A percentile compares a stretch with the other conserved stretches of the same genome.
Conservation (phyloP, 1,284 basidiomycete genomes). For the Ustilago trichophora region DNA sequence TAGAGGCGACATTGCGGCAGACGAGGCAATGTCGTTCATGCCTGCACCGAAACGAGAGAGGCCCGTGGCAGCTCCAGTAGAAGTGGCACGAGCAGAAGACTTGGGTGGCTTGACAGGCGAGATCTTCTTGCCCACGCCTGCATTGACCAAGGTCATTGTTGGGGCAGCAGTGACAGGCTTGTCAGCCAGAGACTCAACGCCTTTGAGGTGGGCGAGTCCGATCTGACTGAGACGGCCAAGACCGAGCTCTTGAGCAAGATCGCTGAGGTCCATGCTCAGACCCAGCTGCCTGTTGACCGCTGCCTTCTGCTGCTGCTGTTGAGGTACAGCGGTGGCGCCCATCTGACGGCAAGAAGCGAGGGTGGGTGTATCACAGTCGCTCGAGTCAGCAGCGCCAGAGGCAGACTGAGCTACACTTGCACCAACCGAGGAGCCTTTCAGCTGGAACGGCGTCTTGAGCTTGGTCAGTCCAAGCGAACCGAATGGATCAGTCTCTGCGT, state of each 20-base stretch:
- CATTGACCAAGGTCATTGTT: neutral
- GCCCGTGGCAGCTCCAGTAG: neutral
- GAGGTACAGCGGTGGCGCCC: constrained; percentile 3
- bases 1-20: constrained; percentile 36
- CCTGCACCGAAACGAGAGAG: constrained; percentile 19
- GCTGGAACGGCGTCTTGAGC: constrained; percentile 40
- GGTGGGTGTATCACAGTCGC: constrained; percentile 52
- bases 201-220: constrained; percentile 33
- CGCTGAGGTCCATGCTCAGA: constrained; percentile 47
- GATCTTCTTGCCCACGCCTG: constrained; percentile 5
- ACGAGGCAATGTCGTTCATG: constrained; percentile 28
- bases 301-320: constrained; percentile 3
- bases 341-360: constrained; percentile 42
- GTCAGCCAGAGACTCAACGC: constrained; percentile 24
- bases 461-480: constrained; percentile 1
- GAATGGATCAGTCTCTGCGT: neutral
- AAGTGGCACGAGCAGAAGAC: constrained; percentile 33
- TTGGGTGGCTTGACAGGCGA: constrained; percentile 44
- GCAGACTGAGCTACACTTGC: neutral
- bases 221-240: constrained; percentile 49
- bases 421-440: constrained; percentile 10
- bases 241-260: constrained; percentile 46
- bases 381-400: constrained; percentile 19
- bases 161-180: constrained; percentile 5
- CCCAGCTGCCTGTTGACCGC: constrained; percentile 30